Percentiles rank a stretch among this genome's conserved stretches.
phyloP scores from a whole-genome alignment of 1,284 basidiomycete genomes.

The Tylopilus orsonianus region DNA sequence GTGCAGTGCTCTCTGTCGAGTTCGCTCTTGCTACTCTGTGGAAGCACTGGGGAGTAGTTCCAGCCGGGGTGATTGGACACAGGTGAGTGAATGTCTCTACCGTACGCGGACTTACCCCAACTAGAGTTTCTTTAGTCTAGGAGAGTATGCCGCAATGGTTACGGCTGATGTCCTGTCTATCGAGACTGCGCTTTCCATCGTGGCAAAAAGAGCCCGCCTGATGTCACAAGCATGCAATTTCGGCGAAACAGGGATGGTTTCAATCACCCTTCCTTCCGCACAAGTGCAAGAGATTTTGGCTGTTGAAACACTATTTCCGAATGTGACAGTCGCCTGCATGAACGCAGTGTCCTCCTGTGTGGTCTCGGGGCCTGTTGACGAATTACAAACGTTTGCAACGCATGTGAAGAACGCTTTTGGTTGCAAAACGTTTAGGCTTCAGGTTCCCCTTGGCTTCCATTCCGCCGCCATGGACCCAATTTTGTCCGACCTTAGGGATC shows the following conservation, averaged over 20 bases:
- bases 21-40: conserved; percentile 60
- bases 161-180: conserved; percentile 56
- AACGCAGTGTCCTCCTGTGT: conserved; percentile 60
- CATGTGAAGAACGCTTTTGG: conserved; percentile 38
- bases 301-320: conserved; percentile 34
- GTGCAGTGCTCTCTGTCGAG: conserved; percentile 59
- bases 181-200: conserved; percentile 53
- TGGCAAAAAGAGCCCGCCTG: conserved; percentile 55
- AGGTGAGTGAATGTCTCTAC: conserved; percentile 44
- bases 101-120: background rate
- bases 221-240: conserved; percentile 49
- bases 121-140: conserved; percentile 44
- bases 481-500: conserved; percentile 42
- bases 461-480: conserved; percentile 60
- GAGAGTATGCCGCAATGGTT: conserved; percentile 70
- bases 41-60: conserved; percentile 63
- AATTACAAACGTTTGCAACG: conserved; percentile 42
- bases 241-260: conserved; percentile 52
- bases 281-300: conserved; percentile 39
- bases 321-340: conserved; percentile 56
- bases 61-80: conserved; percentile 60
- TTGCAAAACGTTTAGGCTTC: conserved; percentile 44
- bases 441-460: conserved; percentile 65
- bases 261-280: conserved; percentile 42
- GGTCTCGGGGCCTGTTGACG: conserved; percentile 50